Conservation (phyloP, 2,329 filamentous ascomycete species). For the Talaromyces sp. region DNA sequence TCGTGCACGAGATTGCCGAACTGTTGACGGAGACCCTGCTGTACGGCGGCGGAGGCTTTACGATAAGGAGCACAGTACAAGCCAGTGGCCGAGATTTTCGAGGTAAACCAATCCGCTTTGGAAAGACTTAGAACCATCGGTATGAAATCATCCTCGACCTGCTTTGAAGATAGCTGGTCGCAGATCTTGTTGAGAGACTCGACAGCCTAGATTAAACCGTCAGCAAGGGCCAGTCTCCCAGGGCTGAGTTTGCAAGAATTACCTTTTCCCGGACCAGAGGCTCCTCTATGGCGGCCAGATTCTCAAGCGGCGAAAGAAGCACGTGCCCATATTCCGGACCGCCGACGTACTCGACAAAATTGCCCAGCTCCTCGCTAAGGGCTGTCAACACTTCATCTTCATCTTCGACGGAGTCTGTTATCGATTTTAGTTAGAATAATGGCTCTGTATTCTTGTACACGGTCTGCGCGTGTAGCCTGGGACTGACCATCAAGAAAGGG, state of each 20-base stretch:
- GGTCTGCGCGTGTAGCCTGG: slow-evolving; percentile 8
- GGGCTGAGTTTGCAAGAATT: slow-evolving; percentile 20
- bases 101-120: slow-evolving; percentile 99
- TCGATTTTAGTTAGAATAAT: slow-evolving; percentile 9
- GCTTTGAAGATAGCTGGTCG: slow-evolving; percentile 79
- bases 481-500: slow-evolving; percentile 94
- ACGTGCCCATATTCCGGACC: slow-evolving; percentile 92
- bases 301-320: slow-evolving; percentile 93
- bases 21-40: slow-evolving; percentile 86
- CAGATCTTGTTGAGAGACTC: slow-evolving; percentile 99
- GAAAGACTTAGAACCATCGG: slow-evolving; percentile 91
- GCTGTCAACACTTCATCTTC: slow-evolving; percentile 98
- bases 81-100: slow-evolving; percentile 95
- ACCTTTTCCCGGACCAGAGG: slow-evolving; percentile 98
- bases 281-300: slow-evolving; percentile 96
- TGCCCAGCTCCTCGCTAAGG: slow-evolving; percentile 91
- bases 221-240: slow-evolving; percentile 12
- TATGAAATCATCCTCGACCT: slow-evolving; percentile 97
- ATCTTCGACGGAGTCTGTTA: slow-evolving; percentile 90
- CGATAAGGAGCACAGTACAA: slow-evolving; percentile 92
- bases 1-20: slow-evolving; percentile 93
- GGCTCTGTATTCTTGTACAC: background rate
- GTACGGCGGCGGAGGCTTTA: slow-evolving; percentile 80
- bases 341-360: slow-evolving; percentile 96
- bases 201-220: slow-evolving; percentile 64